Conservation (phyloP, 495 filamentous ascomycete species). For the Tirmania nivea region DNA sequence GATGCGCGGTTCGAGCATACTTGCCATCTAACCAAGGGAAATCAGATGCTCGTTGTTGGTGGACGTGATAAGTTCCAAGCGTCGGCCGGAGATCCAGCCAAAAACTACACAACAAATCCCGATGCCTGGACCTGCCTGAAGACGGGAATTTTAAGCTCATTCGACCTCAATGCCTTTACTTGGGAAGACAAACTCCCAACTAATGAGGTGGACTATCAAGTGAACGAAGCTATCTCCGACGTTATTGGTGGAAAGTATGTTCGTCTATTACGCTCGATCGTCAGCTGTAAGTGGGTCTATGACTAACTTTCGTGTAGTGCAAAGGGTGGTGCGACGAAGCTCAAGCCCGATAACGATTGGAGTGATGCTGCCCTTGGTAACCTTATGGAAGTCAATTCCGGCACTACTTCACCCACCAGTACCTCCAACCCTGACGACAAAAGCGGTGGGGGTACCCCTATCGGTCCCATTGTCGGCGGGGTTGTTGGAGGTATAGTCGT, state of each 20-base stretch:
- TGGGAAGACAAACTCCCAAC: background rate
- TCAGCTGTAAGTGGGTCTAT: background rate
- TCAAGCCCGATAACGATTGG: background rate
- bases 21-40: background rate
- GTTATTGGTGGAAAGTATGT: background rate
- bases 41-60: background rate
- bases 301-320: background rate
- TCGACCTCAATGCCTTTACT: background rate
- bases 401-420: background rate
- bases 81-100: background rate
- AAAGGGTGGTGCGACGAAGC: background rate
- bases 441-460: slow-evolving; percentile 6
- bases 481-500: slow-evolving; percentile 28
- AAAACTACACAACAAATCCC: background rate
- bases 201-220: background rate
- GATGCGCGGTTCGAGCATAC: background rate
- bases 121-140: background rate
- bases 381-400: background rate
- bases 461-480: slow-evolving; percentile 29
- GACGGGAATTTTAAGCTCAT: background rate
- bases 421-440: background rate
- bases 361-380: background rate
- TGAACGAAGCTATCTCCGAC: background rate
- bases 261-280: background rate
- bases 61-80: background rate